Evolutionary conservation across 768 basidiomycete genomes (phyloP).

Genomic region (Phaffia australis): DNA sequence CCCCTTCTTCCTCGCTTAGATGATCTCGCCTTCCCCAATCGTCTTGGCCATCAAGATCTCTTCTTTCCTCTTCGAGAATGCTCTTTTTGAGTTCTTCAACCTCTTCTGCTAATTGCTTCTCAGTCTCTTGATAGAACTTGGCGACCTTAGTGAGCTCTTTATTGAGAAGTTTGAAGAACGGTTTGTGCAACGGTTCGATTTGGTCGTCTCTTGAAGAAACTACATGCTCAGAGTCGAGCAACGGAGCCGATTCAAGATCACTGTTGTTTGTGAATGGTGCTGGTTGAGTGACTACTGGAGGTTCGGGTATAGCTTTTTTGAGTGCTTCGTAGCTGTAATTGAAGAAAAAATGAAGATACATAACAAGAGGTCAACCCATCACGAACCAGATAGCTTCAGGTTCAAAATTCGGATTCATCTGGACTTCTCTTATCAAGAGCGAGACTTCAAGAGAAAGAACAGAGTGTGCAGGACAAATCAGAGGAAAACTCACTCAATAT

Average conservation of each 20-base stretch:
- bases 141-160: constrained; percentile 70
- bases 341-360: too few relatives aligned
- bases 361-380: neutral
- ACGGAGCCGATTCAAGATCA: constrained; percentile 34
- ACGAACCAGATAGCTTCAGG: neutral
- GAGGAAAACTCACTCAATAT: constrained; percentile 36
- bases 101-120: constrained; percentile 49
- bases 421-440: neutral
- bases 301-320: constrained; percentile 38
- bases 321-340: constrained; percentile 37
- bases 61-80: constrained; percentile 27
- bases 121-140: constrained; percentile 66
- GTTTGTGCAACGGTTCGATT: constrained; percentile 3
- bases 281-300: constrained; percentile 29
- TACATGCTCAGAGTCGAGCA: constrained; percentile 27
- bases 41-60: constrained; percentile 31
- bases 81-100: constrained; percentile 36
- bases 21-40: constrained; percentile 30
- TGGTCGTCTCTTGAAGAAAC: constrained; percentile 33
- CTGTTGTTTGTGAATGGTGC: constrained; percentile 32
- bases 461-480: neutral
- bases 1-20: constrained; percentile 19
- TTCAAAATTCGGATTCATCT: neutral
- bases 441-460: neutral
- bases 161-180: constrained; percentile 49